phyloP scores from a whole-genome alignment of 208 protist species.

The Vickermania spadyakhi region DNA sequence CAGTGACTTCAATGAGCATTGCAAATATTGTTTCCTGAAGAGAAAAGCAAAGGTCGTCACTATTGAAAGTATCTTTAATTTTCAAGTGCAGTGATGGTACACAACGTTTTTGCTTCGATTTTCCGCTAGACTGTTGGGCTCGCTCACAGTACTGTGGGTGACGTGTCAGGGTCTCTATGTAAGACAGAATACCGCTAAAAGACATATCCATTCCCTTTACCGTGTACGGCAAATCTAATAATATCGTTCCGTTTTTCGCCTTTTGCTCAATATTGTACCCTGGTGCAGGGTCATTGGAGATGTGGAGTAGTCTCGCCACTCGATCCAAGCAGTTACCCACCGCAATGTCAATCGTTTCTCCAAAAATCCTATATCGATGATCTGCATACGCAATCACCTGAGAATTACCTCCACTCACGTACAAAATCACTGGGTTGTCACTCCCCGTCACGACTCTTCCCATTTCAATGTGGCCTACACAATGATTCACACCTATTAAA shows the following conservation, averaged over 20 bases:
- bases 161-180: constrained; percentile 62
- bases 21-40: constrained; percentile 99
- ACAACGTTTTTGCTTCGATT: constrained; percentile 15
- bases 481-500: constrained; percentile 99
- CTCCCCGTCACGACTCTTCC: constrained; percentile 94
- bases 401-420: constrained; percentile 99
- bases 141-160: constrained; percentile 59
- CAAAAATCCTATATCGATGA: constrained; percentile 98
- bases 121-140: constrained; percentile 11
- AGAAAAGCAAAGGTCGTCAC: constrained; percentile 97
- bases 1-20: constrained; percentile 99
- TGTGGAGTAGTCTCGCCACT: constrained; percentile 91
- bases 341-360: constrained; percentile 99
- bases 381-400: constrained; percentile 97
- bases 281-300: constrained; percentile 98
- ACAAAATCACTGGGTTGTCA: constrained; percentile 96
- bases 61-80: constrained; percentile 67
- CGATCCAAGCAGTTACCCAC: constrained; percentile 98
- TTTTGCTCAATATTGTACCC: constrained; percentile 99
- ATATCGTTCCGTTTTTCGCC: constrained; percentile 71
- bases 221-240: constrained; percentile 95
- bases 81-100: constrained; percentile 20
- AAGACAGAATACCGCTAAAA: constrained; percentile 94
- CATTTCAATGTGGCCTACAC: constrained; percentile 99
- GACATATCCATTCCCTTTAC: constrained; percentile 98